phyloP scores from a whole-genome alignment of 805 yeast species.

The Saccharomycopsis vini region DNA sequence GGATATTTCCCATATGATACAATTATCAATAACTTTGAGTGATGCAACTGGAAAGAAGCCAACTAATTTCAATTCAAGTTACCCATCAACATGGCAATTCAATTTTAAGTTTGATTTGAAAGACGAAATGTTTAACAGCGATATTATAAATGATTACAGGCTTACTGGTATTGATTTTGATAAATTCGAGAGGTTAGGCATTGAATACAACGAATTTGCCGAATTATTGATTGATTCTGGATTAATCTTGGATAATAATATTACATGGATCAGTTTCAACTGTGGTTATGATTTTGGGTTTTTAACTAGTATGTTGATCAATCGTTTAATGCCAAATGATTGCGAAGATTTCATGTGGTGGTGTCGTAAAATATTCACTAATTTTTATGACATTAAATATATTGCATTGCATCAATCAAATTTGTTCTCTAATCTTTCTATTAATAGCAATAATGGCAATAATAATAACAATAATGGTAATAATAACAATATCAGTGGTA shows the following conservation, averaged over 20 bases:
- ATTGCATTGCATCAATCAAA: constrained; percentile 28
- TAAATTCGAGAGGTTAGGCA: constrained; percentile 66
- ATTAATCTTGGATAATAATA: constrained; percentile 55
- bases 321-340: constrained; percentile 68
- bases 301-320: constrained; percentile 65
- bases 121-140: constrained; percentile 79
- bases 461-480: background rate
- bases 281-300: constrained; percentile 94
- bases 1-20: constrained; percentile 78
- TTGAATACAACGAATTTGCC: constrained; percentile 71
- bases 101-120: constrained; percentile 76
- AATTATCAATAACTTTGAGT: constrained; percentile 70
- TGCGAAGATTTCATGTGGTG: constrained; percentile 71
- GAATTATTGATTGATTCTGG: constrained; percentile 83
- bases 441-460: constrained; percentile 1
- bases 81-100: constrained; percentile 89
- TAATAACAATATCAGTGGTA: background rate
- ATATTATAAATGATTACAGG: constrained; percentile 67
- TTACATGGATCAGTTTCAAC: constrained; percentile 88
- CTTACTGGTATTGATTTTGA: constrained; percentile 80
- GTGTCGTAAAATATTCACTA: constrained; percentile 68
- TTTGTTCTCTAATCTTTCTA: constrained; percentile 24
- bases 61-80: constrained; percentile 32
- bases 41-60: constrained; percentile 65
- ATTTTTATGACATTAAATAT: constrained; percentile 70